Base-by-base conservation (phyloP, 2,329 filamentous ascomycete genomes). In the Pezicula neosporulosa region DNA sequence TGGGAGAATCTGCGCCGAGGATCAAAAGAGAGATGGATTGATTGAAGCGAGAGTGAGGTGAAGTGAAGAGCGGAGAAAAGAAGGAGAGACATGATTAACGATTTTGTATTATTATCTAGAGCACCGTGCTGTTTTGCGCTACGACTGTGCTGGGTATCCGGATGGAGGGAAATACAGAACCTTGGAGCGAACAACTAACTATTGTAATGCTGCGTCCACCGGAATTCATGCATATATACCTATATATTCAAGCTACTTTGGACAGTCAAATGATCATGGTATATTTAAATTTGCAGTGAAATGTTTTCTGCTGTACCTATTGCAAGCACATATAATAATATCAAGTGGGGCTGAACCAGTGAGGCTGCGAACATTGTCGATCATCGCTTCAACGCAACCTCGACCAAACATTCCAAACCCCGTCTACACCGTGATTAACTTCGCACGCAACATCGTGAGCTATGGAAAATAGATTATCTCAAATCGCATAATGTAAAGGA, bases 21-120 rank as follows among this genome's bases (percentile, higher is more conserved):
- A 43, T 53, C 24, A 52, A 52, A 33, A 48, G 46, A 33, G 50
- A 52, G 12, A 33, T 33, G 30, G 30, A 33, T 5, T 33, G 30
- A 33, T n/a, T n/a, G 6, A 24, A 33, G 30, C 30, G 30, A 33
- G 30, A 13, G 3, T 7, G 30, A 30, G 28, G 10, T 7, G 28
- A 36, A 24, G 10, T 5, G 12, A 44, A 12, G 5, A 33, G 27
- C n/a, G 9, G 15, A 39, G 15, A 16, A 9, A 16, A 39, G 37
- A 16, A 16, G 37, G 15, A 37, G 13, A 16, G 13, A 39, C 19
- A 21, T 9, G 19, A 39, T 39, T 39, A 39, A 33, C 15, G 37
- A 39, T 16, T 21, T 24, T 39, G 37, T 39, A 39, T 39, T 21
- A 15, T 39, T 33, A 33, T 10, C 30, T 13, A 33, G 30, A 33